Evolutionary conservation across 179 eudicot species (phyloP).

Genomic region (Actinidia arguta): DNA sequence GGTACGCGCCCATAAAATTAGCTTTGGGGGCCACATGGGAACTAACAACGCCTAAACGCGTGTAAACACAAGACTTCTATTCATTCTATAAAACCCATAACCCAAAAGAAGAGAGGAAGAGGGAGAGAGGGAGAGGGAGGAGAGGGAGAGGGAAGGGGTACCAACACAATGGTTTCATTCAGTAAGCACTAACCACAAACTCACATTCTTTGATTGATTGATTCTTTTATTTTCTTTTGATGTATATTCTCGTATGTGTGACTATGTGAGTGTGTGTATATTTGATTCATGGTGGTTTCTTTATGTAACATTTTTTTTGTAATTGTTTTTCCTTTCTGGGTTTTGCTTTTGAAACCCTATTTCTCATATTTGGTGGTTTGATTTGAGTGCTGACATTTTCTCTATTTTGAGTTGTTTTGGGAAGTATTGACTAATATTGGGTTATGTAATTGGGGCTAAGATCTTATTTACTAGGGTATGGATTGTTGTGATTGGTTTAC

Average conservation of each 20-base stretch:
- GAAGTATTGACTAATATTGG: neutral
- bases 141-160: neutral
- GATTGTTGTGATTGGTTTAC: neutral
- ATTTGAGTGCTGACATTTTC: neutral
- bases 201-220: neutral
- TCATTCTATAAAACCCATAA: neutral
- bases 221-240: neutral
- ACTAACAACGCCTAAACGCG: neutral
- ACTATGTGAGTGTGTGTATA: neutral
- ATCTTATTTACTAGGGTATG: neutral
- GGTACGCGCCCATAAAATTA: neutral
- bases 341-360: neutral
- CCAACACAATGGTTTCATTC: conserved; percentile 15
- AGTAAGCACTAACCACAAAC: conserved; percentile 1
- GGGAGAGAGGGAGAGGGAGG: neutral
- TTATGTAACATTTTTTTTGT: neutral
- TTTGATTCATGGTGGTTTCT: neutral
- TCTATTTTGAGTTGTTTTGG: neutral
- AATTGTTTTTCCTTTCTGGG: neutral
- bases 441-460: neutral
- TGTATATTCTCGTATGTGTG: neutral
- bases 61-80: neutral
- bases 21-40: neutral
- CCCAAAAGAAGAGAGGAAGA: no score
- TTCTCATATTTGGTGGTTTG: neutral